Percentiles rank a stretch among this genome's conserved stretches.
Evolutionary conservation across 1,139 yeast species (phyloP).

Genomic region (Zygosaccharomyces sapae): DNA sequence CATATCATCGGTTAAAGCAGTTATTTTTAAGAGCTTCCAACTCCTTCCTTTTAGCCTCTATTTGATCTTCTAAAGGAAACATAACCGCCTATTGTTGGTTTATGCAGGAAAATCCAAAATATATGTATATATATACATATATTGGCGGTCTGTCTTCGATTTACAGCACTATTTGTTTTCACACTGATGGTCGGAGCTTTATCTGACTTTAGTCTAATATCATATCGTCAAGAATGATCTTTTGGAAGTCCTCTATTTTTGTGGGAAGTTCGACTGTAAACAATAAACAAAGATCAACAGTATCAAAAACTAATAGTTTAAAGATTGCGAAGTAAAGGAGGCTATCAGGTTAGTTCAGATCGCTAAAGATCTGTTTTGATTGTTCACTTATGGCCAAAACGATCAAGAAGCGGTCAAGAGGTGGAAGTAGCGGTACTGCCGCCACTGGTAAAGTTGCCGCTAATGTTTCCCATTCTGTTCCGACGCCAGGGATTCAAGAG

Average conservation of each 20-base stretch:
- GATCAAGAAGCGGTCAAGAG: slow-evolving; percentile 9
- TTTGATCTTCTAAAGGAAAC: slow-evolving; percentile 16
- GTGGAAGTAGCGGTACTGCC: slow-evolving; percentile 5
- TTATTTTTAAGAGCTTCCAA: slow-evolving; percentile 29
- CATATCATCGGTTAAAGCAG: slow-evolving; percentile 28
- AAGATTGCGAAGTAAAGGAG: background rate
- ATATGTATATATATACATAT: too few species aligned
- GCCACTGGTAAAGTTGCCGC: slow-evolving; percentile 7
- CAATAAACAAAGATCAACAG: slow-evolving; percentile 1
- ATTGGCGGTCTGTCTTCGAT: too few species aligned
- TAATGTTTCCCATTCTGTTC: background rate
- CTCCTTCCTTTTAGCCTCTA: slow-evolving; percentile 26
- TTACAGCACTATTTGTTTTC: too few species aligned
- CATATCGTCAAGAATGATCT: background rate
- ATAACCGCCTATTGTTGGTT: background rate
- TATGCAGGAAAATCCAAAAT: too few species aligned
- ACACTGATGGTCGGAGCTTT: background rate
- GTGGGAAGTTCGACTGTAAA: slow-evolving; percentile 1
- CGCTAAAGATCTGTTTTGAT: background rate
- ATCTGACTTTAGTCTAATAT: background rate
- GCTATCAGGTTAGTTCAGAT: background rate
- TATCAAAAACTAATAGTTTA: background rate
- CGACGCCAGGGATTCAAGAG: slow-evolving; percentile 24
- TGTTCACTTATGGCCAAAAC: slow-evolving; percentile 12
- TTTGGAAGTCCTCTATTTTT: background rate